A percentile compares a stretch with the other conserved stretches of the same genome.
These are phyloP conservation scores for Leishmania braziliensis DNA, from an alignment of 208 protist genomes.

Conservation along the genomic window DNA sequence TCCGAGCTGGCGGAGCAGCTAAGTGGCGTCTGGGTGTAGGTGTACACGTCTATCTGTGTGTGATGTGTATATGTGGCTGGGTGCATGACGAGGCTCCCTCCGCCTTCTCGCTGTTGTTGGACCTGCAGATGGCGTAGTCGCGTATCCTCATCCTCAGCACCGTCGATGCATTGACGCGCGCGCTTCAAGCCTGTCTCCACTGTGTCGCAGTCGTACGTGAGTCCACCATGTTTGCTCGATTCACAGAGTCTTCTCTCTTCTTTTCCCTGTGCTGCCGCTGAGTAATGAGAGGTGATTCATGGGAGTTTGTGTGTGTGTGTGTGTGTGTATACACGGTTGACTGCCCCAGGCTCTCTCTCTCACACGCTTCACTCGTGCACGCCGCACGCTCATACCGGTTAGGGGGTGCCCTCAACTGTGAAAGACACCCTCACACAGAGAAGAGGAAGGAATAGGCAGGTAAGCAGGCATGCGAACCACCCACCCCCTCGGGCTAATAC, in stretches of 20 bases:
- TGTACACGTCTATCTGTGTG: neutral
- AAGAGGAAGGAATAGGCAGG: neutral
- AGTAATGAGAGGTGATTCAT: neutral
- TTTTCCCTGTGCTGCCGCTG: neutral
- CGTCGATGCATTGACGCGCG: neutral
- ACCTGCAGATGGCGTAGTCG: neutral
- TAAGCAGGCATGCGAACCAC: neutral
- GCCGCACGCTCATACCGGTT: neutral
- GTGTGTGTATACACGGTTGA: neutral
- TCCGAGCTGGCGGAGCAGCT: slow-evolving; percentile 46
- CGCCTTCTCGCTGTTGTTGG: slow-evolving; percentile 3
- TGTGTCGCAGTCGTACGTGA: neutral
- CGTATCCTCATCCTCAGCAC: neutral
- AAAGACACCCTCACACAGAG: neutral
- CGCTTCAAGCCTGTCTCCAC: neutral
- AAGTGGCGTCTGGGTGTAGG: neutral
- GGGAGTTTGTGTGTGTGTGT: neutral
- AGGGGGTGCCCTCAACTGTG: neutral
- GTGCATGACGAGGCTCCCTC: neutral
- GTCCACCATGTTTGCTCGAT: neutral
- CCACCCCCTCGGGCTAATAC: neutral
- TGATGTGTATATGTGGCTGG: neutral
- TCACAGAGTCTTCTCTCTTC: neutral
- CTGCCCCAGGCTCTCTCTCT: neutral
- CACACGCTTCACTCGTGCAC: neutral